Conservation (phyloP, 2,329 filamentous ascomycete genomes). For the Trichophyton simii region DNA sequence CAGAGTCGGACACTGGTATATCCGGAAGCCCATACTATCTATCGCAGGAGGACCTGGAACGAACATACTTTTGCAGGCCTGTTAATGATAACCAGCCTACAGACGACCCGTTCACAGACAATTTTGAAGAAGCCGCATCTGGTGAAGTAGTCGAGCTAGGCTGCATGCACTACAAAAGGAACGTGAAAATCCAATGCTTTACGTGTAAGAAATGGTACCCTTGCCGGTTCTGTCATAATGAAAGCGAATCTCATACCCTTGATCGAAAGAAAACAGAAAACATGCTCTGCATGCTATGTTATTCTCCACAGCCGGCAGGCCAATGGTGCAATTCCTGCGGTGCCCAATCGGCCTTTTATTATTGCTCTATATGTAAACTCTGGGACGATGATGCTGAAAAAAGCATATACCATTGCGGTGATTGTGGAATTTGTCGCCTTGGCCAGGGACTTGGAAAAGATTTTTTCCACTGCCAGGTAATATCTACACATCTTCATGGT, state of each 20-base stretch:
- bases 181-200: slow-evolving; percentile 89
- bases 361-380: slow-evolving; percentile 85
- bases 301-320: slow-evolving; percentile 66
- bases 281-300: slow-evolving; percentile 96
- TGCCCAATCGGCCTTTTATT: slow-evolving; percentile 71
- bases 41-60: slow-evolving; percentile 46
- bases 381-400: slow-evolving; percentile 92
- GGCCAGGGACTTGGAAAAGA: slow-evolving; percentile 84
- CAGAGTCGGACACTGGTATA: slow-evolving; percentile 17
- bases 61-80: slow-evolving; percentile 49
- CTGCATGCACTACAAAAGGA: slow-evolving; percentile 86
- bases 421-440: slow-evolving; percentile 89
- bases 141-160: slow-evolving; percentile 48
- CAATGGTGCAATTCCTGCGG: slow-evolving; percentile 69
- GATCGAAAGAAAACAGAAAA: slow-evolving; percentile 75
- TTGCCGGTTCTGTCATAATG: slow-evolving; percentile 88
- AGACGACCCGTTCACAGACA: not conserved
- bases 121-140: slow-evolving; percentile 10
- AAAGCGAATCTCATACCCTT: slow-evolving; percentile 63
- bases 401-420: slow-evolving; percentile 88
- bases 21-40: slow-evolving; percentile 29
- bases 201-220: slow-evolving; percentile 87
- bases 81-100: not conserved
- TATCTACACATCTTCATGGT: not conserved
- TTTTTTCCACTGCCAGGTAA: slow-evolving; percentile 94